Percentiles rank a stretch among this genome's conserved stretches.
Conservation (phyloP, 2,329 filamentous ascomycete species). For the Lecanicillium sp. region DNA sequence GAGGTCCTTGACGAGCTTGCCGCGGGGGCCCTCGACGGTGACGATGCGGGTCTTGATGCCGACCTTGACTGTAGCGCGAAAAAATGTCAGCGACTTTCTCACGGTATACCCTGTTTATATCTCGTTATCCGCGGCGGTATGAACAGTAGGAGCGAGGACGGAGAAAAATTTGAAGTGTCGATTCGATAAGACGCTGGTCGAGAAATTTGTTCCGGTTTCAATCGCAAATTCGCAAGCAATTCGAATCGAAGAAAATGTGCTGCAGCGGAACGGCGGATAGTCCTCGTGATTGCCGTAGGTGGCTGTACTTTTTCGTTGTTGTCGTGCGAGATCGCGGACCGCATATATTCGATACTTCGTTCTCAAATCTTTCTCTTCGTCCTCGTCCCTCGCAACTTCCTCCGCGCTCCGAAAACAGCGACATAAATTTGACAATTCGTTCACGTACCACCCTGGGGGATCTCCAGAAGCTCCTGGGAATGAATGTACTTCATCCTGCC, state of each 20-base stretch:
- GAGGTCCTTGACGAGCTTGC: constrained; percentile 96
- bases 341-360: background rate
- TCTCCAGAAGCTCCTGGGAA: constrained; percentile 89
- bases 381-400: background rate
- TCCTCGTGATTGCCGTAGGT: too few relatives aligned
- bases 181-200: background rate
- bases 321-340: background rate
- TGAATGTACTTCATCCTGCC: constrained; percentile 99
- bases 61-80: constrained; percentile 72
- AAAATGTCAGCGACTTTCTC: constrained; percentile 25
- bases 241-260: too few relatives aligned
- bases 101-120: background rate
- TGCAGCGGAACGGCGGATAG: too few relatives aligned
- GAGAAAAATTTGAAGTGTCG: constrained; percentile 5
- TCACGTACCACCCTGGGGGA: constrained; percentile 92
- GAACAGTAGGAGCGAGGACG: background rate
- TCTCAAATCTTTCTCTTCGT: constrained; percentile 3
- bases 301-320: too few relatives aligned
- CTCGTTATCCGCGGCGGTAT: background rate
- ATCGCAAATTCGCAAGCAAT: background rate
- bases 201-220: too few relatives aligned
- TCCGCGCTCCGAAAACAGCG: constrained; percentile 13
- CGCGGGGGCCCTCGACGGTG: constrained; percentile 94
- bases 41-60: constrained; percentile 94
- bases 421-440: constrained; percentile 13